Evolutionary conservation across 257 asterid species (phyloP).

Genomic region (Gynochthodes officinalis): DNA sequence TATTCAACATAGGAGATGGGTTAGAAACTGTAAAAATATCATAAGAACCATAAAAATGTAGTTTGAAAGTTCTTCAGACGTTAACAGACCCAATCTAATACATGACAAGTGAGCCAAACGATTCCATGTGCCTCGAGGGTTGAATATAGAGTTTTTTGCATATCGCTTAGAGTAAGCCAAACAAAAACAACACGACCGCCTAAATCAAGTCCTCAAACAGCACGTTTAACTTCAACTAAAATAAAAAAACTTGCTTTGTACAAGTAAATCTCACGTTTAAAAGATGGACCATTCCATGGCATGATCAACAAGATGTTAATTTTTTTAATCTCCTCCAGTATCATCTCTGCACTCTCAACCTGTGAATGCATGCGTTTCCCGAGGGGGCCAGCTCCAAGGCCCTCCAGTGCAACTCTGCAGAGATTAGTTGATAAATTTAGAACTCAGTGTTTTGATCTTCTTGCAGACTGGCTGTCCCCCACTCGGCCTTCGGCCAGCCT

Average conservation of each 20-base stretch:
- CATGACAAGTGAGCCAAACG: too few species aligned
- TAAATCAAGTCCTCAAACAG: background rate
- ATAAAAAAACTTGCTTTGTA: conserved; percentile 8
- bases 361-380: background rate
- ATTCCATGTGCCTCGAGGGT: too few species aligned
- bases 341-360: background rate
- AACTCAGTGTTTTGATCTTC: conserved; percentile 64
- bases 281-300: background rate
- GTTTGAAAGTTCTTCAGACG: too few species aligned
- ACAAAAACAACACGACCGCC: background rate
- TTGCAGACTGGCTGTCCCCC: conserved; percentile 42
- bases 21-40: too few species aligned
- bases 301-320: conserved; percentile 56
- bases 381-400: background rate
- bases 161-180: conserved; percentile 1
- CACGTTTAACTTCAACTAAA: background rate
- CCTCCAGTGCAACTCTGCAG: background rate
- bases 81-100: too few species aligned
- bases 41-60: too few species aligned
- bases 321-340: conserved; percentile 5
- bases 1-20: too few species aligned
- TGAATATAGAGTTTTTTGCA: too few species aligned
- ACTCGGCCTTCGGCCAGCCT: conserved; percentile 45
- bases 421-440: background rate
- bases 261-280: background rate